Base-by-base conservation (phyloP, 2,329 filamentous ascomycete species). In the Talaromyces rugulosus region DNA sequence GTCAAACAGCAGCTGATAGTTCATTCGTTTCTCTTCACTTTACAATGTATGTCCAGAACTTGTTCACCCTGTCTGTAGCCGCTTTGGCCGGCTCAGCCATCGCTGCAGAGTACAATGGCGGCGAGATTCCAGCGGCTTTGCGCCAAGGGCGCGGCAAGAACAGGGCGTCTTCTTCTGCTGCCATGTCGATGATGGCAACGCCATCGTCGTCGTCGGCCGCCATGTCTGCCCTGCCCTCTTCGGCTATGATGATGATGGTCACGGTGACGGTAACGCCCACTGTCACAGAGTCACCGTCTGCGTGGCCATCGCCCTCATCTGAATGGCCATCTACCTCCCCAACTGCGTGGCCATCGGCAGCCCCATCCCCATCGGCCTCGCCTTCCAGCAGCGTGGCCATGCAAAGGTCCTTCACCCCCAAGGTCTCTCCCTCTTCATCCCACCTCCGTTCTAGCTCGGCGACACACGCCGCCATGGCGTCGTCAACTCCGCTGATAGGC, bases 11-110 rank as follows among this genome's bases (percentile, higher is more conserved):
- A 31, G 50, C 50, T 53, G 50, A 33, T 40, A 40, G 5, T 40
- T 6, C 33, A 28, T 8, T 52, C 34, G 12, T 51, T 34, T 56
- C 18, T 55, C 27, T 30, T 47, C 36, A 14, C 36, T 56, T 44
- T 31, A 62, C 9, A 23, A 63, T 63, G 61, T 50, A 60, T 51
- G 56, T 60, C 34, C 61, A 63, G 55, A 63, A 23, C 40, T 6
- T 58, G 14, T 33, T 60, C 50, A 51, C 50, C 18, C 12, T 60
- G n/a, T 60, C 55, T 30, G 40, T 58, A 36, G 61, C 54, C 61
- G 31, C 59, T 40, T 40, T 63, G 61, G 61, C 58, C 28, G 61
- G 61, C 58, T 58, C 58, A 33, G 34, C 53, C 27, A 47, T 60
- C 12, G 61, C 61, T 47, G 54, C 61, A 42, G 42, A 62, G 9